Evolutionary conservation across 768 basidiomycete genomes (phyloP).

Genomic region (Leccinum uliginosum): DNA sequence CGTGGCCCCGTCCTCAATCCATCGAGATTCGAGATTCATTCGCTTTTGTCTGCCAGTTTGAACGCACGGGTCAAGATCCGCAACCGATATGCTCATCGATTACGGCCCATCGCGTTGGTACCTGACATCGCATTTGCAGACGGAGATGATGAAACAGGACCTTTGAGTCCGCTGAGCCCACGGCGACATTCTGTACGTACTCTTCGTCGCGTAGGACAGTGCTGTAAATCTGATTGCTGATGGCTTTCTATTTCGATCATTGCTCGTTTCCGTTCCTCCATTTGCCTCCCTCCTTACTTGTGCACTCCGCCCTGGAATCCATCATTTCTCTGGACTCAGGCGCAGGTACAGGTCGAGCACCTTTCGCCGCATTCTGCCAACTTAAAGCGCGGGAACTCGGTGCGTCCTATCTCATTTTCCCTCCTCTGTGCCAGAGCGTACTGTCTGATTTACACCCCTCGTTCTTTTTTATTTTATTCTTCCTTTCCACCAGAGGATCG

Average conservation of each 20-base stretch:
- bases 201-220: background rate
- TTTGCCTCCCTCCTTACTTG: background rate
- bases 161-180: background rate
- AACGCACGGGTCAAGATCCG: conserved; percentile 17
- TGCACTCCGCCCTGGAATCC: background rate
- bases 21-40: conserved; percentile 10
- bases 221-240: background rate
- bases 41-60: conserved; percentile 8
- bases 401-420: background rate
- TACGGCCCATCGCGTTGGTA: conserved; percentile 4
- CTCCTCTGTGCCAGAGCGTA: no score
- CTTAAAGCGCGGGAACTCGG: conserved; percentile 1
- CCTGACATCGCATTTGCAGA: background rate
- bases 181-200: conserved; percentile 1
- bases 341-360: background rate
- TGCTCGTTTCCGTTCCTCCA: background rate
- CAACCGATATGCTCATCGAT: background rate
- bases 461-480: background rate
- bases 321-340: background rate
- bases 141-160: background rate
- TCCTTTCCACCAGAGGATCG: background rate
- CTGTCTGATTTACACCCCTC: background rate
- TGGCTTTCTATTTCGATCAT: background rate
- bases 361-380: background rate
- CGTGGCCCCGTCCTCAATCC: no score